A percentile compares a stretch with the other conserved stretches of the same genome.
phyloP scores from a whole-genome alignment of 2,329 filamentous ascomycete genomes.

The Cytospora mali region DNA sequence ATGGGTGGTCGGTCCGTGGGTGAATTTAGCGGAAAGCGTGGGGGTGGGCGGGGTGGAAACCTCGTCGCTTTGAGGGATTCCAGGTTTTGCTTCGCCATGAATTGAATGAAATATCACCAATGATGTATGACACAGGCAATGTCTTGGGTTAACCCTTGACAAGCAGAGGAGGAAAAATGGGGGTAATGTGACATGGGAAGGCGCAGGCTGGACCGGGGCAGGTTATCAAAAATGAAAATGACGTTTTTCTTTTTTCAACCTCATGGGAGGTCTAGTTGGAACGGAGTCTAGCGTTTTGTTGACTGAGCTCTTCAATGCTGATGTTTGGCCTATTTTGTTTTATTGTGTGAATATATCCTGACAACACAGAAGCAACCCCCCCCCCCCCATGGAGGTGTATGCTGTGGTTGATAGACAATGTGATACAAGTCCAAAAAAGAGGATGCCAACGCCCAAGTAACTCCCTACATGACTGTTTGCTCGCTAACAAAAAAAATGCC shows the following conservation, averaged over 20 bases:
- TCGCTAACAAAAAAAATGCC: slow-evolving; percentile 5
- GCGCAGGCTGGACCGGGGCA: not conserved
- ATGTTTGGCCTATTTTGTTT: not conserved
- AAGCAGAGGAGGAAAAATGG: not conserved
- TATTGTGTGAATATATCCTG: not conserved
- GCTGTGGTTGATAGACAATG: not conserved
- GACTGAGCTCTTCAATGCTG: not conserved
- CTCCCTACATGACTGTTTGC: not conserved
- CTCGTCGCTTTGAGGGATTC: not conserved
- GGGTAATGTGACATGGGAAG: not conserved
- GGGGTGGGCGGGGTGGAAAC: not conserved
- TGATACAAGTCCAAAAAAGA: not conserved
- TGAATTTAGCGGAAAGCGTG: not conserved
- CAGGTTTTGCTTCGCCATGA: not conserved
- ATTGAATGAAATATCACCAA: not conserved
- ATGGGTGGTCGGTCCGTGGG: not conserved
- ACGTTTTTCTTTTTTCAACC: not conserved
- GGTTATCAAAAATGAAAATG: not conserved
- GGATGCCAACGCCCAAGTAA: slow-evolving; percentile 1
- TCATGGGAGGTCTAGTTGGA: not conserved
- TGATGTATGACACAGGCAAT: slow-evolving; percentile 1
- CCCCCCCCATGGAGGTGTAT: not conserved
- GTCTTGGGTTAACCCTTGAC: not conserved
- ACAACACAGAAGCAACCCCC: not conserved
- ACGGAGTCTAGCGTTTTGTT: not conserved